phyloP scores from a whole-genome alignment of 352 stramenopile genomes.

The Phytophthora pistaciae region DNA sequence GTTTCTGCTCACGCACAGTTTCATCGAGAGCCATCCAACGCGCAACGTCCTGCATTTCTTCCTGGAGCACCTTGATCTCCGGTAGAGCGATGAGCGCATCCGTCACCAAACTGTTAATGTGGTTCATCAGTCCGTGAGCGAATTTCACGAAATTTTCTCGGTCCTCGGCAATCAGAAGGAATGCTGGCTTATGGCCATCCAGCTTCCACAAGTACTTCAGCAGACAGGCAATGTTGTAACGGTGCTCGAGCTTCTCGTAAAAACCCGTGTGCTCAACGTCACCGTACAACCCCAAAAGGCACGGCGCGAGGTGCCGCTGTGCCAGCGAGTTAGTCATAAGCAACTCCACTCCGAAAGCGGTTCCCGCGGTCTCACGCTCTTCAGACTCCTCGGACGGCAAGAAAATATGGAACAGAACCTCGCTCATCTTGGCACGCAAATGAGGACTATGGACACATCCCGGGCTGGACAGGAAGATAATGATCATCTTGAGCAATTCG shows the following conservation, averaged over 20 bases:
- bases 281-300: conserved; percentile 97
- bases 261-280: conserved; percentile 98
- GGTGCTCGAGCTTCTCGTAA: conserved; percentile 98
- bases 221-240: conserved; percentile 96
- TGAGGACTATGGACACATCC: conserved; percentile 91
- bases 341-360: conserved; percentile 60
- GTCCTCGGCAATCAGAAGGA: conserved; percentile 94
- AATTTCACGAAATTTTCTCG: conserved; percentile 97
- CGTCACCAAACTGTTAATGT: conserved; percentile 98
- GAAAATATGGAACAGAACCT: conserved; percentile 97
- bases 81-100: conserved; percentile 96
- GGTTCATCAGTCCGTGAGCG: conserved; percentile 99
- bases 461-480: conserved; percentile 92
- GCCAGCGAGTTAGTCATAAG: conserved; percentile 74
- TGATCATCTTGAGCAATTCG: conserved; percentile 91
- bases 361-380: conserved; percentile 72
- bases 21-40: conserved; percentile 89
- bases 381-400: conserved; percentile 91
- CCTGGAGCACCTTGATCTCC: conserved; percentile 95
- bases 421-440: conserved; percentile 96
- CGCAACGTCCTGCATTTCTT: conserved; percentile 89
- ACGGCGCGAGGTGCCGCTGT: conserved; percentile 93
- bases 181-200: conserved; percentile 94
- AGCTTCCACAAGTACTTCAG: conserved; percentile 98
- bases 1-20: conserved; percentile 91